Percentiles rank a stretch among this genome's conserved stretches.
Evolutionary conservation across 768 basidiomycete genomes (phyloP).

Genomic region (Auricularia cornea): DNA sequence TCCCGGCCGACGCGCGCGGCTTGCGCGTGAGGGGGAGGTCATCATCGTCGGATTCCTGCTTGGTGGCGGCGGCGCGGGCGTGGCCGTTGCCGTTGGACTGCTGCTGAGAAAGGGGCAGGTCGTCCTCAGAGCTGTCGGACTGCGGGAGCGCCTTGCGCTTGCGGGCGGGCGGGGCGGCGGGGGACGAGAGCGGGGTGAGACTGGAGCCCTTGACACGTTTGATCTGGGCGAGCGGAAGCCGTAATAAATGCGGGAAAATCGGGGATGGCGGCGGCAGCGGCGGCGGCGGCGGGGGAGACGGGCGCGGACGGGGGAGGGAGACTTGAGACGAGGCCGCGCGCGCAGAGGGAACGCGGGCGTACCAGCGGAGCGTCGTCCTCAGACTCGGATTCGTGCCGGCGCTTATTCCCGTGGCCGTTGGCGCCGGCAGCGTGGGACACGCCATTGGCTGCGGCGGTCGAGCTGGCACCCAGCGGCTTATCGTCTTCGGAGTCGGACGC

Average conservation of each 20-base stretch:
- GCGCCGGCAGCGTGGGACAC: not conserved
- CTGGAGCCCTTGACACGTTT: not conserved
- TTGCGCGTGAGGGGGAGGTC: slow-evolving; percentile 60
- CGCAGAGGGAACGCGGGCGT: slow-evolving; percentile 20
- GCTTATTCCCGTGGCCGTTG: slow-evolving; percentile 1
- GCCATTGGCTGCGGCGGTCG: not conserved
- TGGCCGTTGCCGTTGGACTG: not conserved
- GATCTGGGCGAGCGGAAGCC: not conserved
- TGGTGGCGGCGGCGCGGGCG: slow-evolving; percentile 31
- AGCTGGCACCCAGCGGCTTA: slow-evolving; percentile 34
- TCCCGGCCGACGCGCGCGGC: slow-evolving; percentile 28
- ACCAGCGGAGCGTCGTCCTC: slow-evolving; percentile 69
- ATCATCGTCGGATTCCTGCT: slow-evolving; percentile 43
- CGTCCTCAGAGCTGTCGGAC: not conserved
- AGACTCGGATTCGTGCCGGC: slow-evolving; percentile 1
- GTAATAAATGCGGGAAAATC: no score
- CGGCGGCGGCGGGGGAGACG: not conserved
- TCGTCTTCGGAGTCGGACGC: slow-evolving; percentile 37
- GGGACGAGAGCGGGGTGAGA: not conserved
- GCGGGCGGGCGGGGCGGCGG: not conserved
- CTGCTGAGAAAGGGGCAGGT: not conserved
- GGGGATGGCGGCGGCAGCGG: not conserved
- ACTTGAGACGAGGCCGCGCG: not conserved
- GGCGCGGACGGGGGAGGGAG: not conserved
- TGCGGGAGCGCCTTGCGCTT: not conserved